Base-by-base conservation (phyloP, 169 alveolate genomes). In the Perkinsus chesapeaki region DNA sequence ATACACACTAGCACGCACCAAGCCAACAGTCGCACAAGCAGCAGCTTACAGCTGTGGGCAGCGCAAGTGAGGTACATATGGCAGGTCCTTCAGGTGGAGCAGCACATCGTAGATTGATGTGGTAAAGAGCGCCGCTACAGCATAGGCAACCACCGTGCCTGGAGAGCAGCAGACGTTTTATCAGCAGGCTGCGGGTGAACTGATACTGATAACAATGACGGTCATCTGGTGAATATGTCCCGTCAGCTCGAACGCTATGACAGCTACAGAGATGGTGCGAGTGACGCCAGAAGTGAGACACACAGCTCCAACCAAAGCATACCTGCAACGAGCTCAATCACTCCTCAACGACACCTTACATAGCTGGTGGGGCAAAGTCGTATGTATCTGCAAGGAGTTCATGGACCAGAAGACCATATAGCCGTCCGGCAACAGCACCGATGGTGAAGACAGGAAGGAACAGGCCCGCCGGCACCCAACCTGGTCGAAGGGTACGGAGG, bases 241-340 rank as follows among this genome's bases (percentile, higher is more conserved):
- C 39, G 96, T 96, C 39, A 97, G 91, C 94, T 97, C 98, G 93
- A 97, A 96, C 19, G 96, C 97, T 92, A 97, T 97, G 94, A 97
- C 96, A 12, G 97, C 97, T 0, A 96, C 96, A 91, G 97, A 94
- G 39, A 97, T 93, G 72, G 98, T 97, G 90, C 97, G 96, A 5
- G 98, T 96, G 72, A 96, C 96, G 0, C 97, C 96, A 20, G 97
- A 93, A 72, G 97, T 95, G 38, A 96, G 93, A 12, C 96, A 95
- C 31, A 97, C 97, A 34, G 97, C 97, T 36, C 97, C 98, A 23
- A 96, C 96, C 73, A 96, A 94, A 3, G 98, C 97, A 95, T 96
- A 97, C 36, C 91, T 39, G 96, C 95, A 95, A 95, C 72, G 94
- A 93, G 60, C 95, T n/a, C n/a, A n/a, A n/a, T n/a, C n/a, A n/a